A percentile compares a stretch with the other conserved stretches of the same genome.
phyloP scores from a whole-genome alignment of 768 basidiomycete genomes.

The Stropharia rugosoannulata region DNA sequence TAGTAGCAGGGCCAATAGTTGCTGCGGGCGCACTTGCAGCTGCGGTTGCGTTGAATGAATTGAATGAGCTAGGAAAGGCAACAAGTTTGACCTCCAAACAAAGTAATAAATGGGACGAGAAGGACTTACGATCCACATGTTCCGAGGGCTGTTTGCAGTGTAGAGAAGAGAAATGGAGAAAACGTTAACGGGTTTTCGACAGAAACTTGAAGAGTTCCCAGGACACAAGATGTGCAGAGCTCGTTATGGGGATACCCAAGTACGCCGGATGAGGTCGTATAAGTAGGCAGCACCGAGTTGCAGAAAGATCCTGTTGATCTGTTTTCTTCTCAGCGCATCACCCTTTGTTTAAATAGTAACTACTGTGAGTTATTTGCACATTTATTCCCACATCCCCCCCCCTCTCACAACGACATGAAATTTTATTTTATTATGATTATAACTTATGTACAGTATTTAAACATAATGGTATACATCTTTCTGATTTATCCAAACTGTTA shows the following conservation, averaged over 20 bases:
- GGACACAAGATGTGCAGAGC: slow-evolving; percentile 22
- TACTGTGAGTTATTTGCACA: too few relatives aligned
- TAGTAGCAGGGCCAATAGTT: background rate
- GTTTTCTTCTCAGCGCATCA: too few relatives aligned
- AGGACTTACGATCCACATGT: slow-evolving; percentile 16
- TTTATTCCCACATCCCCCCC: too few relatives aligned
- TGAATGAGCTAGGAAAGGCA: background rate
- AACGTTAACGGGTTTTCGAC: slow-evolving; percentile 18
- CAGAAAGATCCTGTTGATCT: slow-evolving; percentile 15
- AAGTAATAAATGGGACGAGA: background rate
- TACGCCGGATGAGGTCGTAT: slow-evolving; percentile 17
- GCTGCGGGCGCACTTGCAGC: slow-evolving; percentile 4
- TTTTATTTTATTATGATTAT: too few relatives aligned
- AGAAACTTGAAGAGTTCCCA: slow-evolving; percentile 20
- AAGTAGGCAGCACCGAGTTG: slow-evolving; percentile 10
- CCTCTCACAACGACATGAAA: too few relatives aligned
- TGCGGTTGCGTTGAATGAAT: slow-evolving; percentile 7
- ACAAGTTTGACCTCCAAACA: background rate
- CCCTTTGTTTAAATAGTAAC: background rate
- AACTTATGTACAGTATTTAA: too few relatives aligned
- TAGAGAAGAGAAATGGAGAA: slow-evolving; percentile 11
- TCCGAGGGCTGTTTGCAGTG: slow-evolving; percentile 14
- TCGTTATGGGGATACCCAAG: slow-evolving; percentile 17
- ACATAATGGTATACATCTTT: too few relatives aligned
- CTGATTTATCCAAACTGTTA: too few relatives aligned